These are phyloP conservation scores for Periglandula ipomoeae DNA, from an alignment of 2,329 filamentous ascomycete species.

Conservation along the genomic window DNA sequence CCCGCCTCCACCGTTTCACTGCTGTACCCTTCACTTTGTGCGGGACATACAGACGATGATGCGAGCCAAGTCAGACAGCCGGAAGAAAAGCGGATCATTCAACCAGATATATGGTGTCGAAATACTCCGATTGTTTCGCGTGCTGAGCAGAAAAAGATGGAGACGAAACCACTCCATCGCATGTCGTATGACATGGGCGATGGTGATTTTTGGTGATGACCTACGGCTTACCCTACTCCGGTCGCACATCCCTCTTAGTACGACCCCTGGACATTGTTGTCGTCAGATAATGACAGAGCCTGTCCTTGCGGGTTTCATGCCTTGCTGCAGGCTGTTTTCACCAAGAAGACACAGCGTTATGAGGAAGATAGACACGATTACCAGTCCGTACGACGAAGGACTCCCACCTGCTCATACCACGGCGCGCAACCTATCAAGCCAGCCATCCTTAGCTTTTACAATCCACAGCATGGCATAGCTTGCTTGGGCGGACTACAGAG, in stretches of 20 bases:
- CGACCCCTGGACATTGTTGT: slow-evolving; percentile 9
- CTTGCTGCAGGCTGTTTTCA: slow-evolving; percentile 12
- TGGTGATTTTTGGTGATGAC: slow-evolving; percentile 3
- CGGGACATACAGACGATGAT: background rate
- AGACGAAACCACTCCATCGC: no score
- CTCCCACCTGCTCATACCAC: no score
- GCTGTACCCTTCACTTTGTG: background rate
- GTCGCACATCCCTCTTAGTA: slow-evolving; percentile 11
- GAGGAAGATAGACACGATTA: no score
- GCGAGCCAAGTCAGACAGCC: no score
- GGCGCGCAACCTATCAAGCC: background rate
- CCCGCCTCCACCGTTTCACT: background rate
- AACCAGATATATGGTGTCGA: background rate
- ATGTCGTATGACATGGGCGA: no score
- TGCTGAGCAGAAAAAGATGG: background rate
- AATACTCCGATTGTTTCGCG: slow-evolving; percentile 7
- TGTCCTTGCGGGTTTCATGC: slow-evolving; percentile 12
- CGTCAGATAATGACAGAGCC: slow-evolving; percentile 7
- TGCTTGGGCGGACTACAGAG: background rate
- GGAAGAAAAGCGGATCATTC: background rate
- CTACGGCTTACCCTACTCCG: slow-evolving; percentile 10
- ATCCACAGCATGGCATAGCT: background rate
- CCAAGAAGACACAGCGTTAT: no score
- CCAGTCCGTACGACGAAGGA: no score
- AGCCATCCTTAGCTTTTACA: background rate